phyloP scores from a whole-genome alignment of 495 filamentous ascomycete genomes.

The Daldinia loculata region DNA sequence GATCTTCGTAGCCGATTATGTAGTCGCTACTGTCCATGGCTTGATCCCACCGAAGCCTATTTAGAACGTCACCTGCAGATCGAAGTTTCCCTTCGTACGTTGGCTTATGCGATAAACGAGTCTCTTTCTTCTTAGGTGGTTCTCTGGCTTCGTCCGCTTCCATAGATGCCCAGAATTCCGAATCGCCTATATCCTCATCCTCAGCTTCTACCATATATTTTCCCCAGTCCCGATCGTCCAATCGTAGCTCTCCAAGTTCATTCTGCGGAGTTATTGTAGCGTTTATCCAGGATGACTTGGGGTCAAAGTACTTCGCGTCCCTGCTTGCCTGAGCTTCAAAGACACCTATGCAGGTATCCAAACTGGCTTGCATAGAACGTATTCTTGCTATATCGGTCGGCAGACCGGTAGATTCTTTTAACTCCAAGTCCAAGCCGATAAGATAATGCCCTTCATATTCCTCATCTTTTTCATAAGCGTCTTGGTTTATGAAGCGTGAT shows the following conservation, averaged over 20 bases:
- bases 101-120: constrained; percentile 15
- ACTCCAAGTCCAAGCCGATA: constrained; percentile 63
- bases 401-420: constrained; percentile 11
- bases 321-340: constrained; percentile 58
- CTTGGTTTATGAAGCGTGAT: constrained; percentile 55
- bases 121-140: constrained; percentile 34
- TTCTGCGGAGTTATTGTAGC: constrained; percentile 50
- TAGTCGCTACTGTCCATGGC: constrained; percentile 68
- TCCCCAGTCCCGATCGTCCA: constrained; percentile 62
- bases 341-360: constrained; percentile 41
- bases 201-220: constrained; percentile 49
- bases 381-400: constrained; percentile 35
- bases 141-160: constrained; percentile 18
- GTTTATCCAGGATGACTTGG: constrained; percentile 57
- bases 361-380: constrained; percentile 26
- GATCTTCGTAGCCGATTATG: constrained; percentile 78
- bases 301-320: constrained; percentile 60
- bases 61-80: constrained; percentile 69
- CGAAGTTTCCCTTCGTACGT: constrained; percentile 49
- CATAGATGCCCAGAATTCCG: constrained; percentile 29
- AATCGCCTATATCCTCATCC: constrained; percentile 44
- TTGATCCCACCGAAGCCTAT: constrained; percentile 76
- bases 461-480: constrained; percentile 29
- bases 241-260: constrained; percentile 49
- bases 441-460: constrained; percentile 65